Conservation (phyloP, 2,329 filamentous ascomycete genomes). For the Fusarium floridanum region DNA sequence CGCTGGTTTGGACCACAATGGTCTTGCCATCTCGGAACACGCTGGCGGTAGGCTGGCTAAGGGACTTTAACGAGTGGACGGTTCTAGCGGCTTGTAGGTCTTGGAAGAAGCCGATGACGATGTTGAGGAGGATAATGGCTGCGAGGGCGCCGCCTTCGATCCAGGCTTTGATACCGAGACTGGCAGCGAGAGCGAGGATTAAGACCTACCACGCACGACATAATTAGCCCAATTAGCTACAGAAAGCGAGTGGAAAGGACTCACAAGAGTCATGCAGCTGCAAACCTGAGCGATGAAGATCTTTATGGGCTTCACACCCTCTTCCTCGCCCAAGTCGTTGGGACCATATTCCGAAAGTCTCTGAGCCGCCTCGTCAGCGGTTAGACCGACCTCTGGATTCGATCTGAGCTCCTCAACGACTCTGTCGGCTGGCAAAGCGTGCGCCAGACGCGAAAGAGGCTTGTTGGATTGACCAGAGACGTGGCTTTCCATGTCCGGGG, state of each 20-base stretch:
- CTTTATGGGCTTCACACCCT: slow-evolving; percentile 70
- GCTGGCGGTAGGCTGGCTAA: slow-evolving; percentile 47
- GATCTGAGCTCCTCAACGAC: slow-evolving; percentile 68
- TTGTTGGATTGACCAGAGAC: slow-evolving; percentile 59
- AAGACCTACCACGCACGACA: slow-evolving; percentile 53
- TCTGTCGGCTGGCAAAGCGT: slow-evolving; percentile 67
- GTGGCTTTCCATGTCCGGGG: slow-evolving; percentile 21
- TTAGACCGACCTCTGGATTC: slow-evolving; percentile 69
- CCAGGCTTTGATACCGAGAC: slow-evolving; percentile 68
- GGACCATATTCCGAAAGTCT: slow-evolving; percentile 69
- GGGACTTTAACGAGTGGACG: slow-evolving; percentile 59
- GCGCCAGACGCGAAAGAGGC: slow-evolving; percentile 72
- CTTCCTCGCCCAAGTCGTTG: slow-evolving; percentile 73
- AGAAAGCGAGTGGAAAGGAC: neutral
- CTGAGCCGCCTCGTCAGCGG: slow-evolving; percentile 63
- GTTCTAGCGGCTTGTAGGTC: slow-evolving; percentile 62
- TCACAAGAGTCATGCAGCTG: slow-evolving; percentile 77
- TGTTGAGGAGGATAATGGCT: slow-evolving; percentile 69
- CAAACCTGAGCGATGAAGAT: slow-evolving; percentile 75
- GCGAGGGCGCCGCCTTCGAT: slow-evolving; percentile 71
- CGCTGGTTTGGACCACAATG: slow-evolving; percentile 23
- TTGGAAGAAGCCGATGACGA: slow-evolving; percentile 63
- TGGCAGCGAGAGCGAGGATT: slow-evolving; percentile 67
- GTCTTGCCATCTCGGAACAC: slow-evolving; percentile 36
- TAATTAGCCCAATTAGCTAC: neutral